Percentiles rank a stretch among this genome's conserved stretches.
These are phyloP conservation scores for Buddleja alternifolia DNA, from an alignment of 257 asterid genomes.

Conservation along the genomic window DNA sequence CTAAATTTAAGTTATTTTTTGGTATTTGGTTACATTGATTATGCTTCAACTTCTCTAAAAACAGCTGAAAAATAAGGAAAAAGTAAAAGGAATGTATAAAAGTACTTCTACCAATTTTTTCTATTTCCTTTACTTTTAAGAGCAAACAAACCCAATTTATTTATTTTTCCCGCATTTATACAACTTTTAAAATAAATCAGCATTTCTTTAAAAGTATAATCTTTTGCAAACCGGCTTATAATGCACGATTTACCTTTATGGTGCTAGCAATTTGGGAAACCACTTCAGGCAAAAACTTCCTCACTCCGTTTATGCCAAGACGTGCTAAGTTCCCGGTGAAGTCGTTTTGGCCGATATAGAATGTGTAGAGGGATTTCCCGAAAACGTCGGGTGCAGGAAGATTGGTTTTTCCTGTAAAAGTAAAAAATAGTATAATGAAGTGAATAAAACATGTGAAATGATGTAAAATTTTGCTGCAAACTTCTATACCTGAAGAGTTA, in stretches of 20 bases:
- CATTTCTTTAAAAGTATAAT: no score
- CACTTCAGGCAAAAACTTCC: conserved; percentile 59
- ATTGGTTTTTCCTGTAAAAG: conserved; percentile 36
- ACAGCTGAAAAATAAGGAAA: background rate
- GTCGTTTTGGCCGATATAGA: conserved; percentile 87
- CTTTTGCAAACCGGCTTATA: no score
- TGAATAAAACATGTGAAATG: background rate
- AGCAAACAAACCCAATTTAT: no score
- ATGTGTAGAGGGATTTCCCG: conserved; percentile 73
- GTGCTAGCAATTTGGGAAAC: conserved; percentile 69
- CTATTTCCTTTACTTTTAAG: no score
- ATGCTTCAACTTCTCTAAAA: no score
- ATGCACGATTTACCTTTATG: conserved; percentile 51
- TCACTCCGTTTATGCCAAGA: conserved; percentile 61
- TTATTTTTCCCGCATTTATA: no score
- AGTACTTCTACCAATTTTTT: no score
- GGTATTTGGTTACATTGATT: no score
- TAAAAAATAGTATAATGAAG: background rate
- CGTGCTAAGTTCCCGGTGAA: conserved; percentile 59
- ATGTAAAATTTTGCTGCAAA: background rate
- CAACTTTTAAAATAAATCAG: no score
- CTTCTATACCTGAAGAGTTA: conserved; percentile 38
- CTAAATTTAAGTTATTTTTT: no score
- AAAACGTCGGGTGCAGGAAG: conserved; percentile 61
- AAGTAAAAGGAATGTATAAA: background rate